Evolutionary conservation across 208 protist genomes (phyloP).

Genomic region (Trypanosoma avium): DNA sequence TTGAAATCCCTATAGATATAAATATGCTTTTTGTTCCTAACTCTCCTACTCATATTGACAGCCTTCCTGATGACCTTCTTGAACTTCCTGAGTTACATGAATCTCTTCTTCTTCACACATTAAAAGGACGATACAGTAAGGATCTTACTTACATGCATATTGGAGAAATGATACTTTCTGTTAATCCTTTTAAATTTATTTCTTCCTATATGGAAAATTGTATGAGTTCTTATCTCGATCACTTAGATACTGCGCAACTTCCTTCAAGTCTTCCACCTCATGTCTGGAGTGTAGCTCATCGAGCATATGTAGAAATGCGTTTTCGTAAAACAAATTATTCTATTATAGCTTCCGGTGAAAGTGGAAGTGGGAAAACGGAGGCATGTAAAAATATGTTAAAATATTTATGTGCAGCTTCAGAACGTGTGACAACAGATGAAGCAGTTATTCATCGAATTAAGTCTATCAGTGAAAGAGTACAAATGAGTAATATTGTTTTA

Average conservation of each 20-base stretch:
- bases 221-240: slow-evolving; percentile 29
- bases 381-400: slow-evolving; percentile 52
- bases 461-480: slow-evolving; percentile 49
- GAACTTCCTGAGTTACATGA: slow-evolving; percentile 37
- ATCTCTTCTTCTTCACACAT: slow-evolving; percentile 27
- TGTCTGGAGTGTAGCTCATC: slow-evolving; percentile 36
- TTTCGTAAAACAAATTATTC: slow-evolving; percentile 24
- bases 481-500: slow-evolving; percentile 50
- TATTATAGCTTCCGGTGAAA: slow-evolving; percentile 40
- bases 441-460: slow-evolving; percentile 7
- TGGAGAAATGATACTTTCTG: slow-evolving; percentile 32
- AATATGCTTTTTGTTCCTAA: slow-evolving; percentile 8
- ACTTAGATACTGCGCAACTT: slow-evolving; percentile 17
- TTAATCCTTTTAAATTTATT: slow-evolving; percentile 42
- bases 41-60: not conserved
- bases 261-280: slow-evolving; percentile 25
- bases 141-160: slow-evolving; percentile 45
- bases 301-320: slow-evolving; percentile 33
- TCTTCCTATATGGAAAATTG: slow-evolving; percentile 20
- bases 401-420: slow-evolving; percentile 41
- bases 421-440: slow-evolving; percentile 16
- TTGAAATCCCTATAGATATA: not conserved
- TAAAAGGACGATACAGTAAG: slow-evolving; percentile 22
- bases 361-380: slow-evolving; percentile 67
- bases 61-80: slow-evolving; percentile 35